phyloP scores from a whole-genome alignment of 1,139 yeast genomes.

The Geotrichum restrictum region DNA sequence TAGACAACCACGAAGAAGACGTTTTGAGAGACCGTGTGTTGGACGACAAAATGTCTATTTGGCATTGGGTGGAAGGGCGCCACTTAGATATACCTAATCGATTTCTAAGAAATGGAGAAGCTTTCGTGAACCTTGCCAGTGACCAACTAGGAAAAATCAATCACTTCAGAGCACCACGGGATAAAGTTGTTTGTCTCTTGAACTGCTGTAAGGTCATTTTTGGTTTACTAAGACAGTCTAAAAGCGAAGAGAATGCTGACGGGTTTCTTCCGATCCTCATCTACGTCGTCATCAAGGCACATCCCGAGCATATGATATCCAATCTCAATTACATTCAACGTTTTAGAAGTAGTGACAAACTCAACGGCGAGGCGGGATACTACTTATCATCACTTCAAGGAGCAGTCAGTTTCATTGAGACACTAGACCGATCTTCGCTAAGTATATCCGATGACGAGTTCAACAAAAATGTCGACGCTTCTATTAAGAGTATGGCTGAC shows the following conservation, averaged over 20 bases:
- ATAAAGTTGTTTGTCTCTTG: slow-evolving; percentile 83
- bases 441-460: slow-evolving; percentile 62
- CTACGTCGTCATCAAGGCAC: slow-evolving; percentile 68
- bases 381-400: slow-evolving; percentile 84
- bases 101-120: slow-evolving; percentile 46
- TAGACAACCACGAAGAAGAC: slow-evolving; percentile 57
- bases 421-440: slow-evolving; percentile 53
- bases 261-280: slow-evolving; percentile 84
- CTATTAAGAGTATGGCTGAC: slow-evolving; percentile 35
- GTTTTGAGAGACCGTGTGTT: slow-evolving; percentile 57
- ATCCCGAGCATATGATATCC: slow-evolving; percentile 59
- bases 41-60: slow-evolving; percentile 56
- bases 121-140: slow-evolving; percentile 68
- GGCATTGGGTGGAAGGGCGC: slow-evolving; percentile 69
- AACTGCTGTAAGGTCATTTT: slow-evolving; percentile 91
- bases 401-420: slow-evolving; percentile 71
- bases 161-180: slow-evolving; percentile 86
- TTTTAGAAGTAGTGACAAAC: slow-evolving; percentile 69
- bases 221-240: slow-evolving; percentile 69
- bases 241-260: slow-evolving; percentile 82
- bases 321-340: slow-evolving; percentile 81
- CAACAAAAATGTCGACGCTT: slow-evolving; percentile 42
- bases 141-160: slow-evolving; percentile 68
- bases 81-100: slow-evolving; percentile 71
- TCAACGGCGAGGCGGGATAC: slow-evolving; percentile 84